These are phyloP conservation scores for Oryza meyeriana DNA, from an alignment of 176 grass and related monocot genomes.

Conservation along the genomic window DNA sequence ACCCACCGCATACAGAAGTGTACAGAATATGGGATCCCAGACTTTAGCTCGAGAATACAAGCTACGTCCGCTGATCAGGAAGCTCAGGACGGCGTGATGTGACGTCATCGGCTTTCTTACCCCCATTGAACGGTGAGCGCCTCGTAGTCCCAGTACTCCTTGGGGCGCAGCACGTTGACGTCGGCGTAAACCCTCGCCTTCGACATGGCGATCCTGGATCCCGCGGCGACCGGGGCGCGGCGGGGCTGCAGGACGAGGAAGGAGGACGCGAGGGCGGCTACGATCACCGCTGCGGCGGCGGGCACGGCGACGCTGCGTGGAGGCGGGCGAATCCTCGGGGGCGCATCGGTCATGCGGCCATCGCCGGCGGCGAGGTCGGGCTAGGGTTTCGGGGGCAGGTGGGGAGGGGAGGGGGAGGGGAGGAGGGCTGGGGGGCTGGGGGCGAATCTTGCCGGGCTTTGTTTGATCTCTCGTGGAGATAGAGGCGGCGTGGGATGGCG, in stretches of 20 bases:
- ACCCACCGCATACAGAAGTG: background rate
- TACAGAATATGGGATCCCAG: background rate
- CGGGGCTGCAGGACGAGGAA: conserved; percentile 16
- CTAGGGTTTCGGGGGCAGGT: conserved; percentile 44
- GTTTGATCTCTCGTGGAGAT: conserved; percentile 16
- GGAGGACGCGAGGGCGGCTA: conserved; percentile 47
- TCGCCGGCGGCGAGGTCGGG: conserved; percentile 41
- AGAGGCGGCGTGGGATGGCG: conserved; percentile 6
- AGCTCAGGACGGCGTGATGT: background rate
- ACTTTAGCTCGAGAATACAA: background rate
- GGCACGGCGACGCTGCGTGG: conserved; percentile 7
- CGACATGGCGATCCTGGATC: conserved; percentile 48
- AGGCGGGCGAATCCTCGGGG: background rate
- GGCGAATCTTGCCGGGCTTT: conserved; percentile 18
- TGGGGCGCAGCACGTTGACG: conserved; percentile 76
- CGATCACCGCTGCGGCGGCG: conserved; percentile 26
- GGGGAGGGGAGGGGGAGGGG: background rate
- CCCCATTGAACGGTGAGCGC: conserved; percentile 80
- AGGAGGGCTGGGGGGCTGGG: background rate
- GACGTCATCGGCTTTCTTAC: conserved; percentile 28
- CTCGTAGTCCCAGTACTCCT: conserved; percentile 97
- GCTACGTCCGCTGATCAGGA: background rate
- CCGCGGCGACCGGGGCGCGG: conserved; percentile 12
- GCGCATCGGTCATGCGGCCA: conserved; percentile 48
- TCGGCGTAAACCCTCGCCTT: conserved; percentile 76